Conservation (phyloP, 441 rosid genomes). For the Populus hybrid region DNA sequence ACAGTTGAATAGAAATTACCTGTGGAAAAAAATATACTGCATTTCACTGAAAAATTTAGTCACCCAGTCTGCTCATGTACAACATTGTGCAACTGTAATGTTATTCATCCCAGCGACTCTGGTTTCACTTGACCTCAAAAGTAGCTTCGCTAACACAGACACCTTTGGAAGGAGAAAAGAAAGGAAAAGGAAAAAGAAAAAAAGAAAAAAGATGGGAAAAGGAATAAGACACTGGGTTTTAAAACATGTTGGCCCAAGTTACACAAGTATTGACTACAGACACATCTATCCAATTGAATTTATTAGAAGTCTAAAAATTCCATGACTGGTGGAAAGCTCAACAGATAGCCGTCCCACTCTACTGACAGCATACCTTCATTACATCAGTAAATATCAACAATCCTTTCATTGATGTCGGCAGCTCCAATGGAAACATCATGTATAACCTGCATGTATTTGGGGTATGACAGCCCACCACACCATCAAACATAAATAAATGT, state of each 20-base stretch:
- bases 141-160: constrained; percentile 50
- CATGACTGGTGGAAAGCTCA: constrained; percentile 15
- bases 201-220: neutral
- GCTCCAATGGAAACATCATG: constrained; percentile 50
- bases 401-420: constrained; percentile 36
- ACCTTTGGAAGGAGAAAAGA: constrained; percentile 35
- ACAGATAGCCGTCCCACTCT: constrained; percentile 28
- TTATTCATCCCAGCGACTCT: constrained; percentile 48
- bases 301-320: constrained; percentile 20
- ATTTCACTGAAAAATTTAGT: constrained; percentile 27
- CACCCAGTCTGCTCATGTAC: constrained; percentile 37
- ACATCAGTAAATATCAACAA: constrained; percentile 38
- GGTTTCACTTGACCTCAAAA: constrained; percentile 40
- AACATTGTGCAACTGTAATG: constrained; percentile 24
- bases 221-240: constrained; percentile 36
- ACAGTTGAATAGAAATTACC: constrained; percentile 42
- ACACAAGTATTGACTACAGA: constrained; percentile 11
- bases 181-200: neutral
- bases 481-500: constrained; percentile 32
- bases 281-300: constrained; percentile 15
- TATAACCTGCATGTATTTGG: constrained; percentile 56
- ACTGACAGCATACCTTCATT: constrained; percentile 44
- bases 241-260: constrained; percentile 14
- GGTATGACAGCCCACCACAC: constrained; percentile 47
- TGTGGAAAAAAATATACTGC: constrained; percentile 29